Conservation (phyloP, 306 rosid species). For the Sicyos edulis region DNA sequence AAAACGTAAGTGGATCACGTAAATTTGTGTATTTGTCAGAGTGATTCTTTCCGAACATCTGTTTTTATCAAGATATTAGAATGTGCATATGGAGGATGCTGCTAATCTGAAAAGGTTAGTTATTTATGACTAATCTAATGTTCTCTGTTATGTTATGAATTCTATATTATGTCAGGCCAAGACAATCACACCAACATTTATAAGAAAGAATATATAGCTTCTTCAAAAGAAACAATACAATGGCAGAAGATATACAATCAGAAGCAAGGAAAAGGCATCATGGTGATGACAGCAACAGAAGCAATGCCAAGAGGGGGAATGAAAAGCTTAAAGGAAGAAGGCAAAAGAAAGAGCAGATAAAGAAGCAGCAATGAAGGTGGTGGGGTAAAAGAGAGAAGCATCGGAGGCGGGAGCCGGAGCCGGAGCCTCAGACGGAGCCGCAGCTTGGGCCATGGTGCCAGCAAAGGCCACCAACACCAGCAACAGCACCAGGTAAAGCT, state of each 20-base stretch:
- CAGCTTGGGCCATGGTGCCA: conserved; percentile 4
- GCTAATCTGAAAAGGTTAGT: not conserved
- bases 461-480: conserved; percentile 4
- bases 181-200: conserved; percentile 3
- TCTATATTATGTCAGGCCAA: not conserved
- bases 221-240: not conserved
- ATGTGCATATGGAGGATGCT: not conserved
- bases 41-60: no score
- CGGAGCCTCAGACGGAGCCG: conserved; percentile 10
- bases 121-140: not conserved
- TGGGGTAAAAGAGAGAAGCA: conserved; percentile 16
- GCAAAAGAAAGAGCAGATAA: conserved; percentile 17
- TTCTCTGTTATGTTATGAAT: not conserved
- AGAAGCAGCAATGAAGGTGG: conserved; percentile 21
- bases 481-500: conserved; percentile 4
- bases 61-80: not conserved
- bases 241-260: conserved; percentile 10
- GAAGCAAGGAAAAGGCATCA: not conserved
- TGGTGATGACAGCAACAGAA: not conserved
- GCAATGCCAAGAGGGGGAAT: not conserved
- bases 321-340: conserved; percentile 5
- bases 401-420: conserved; percentile 19
- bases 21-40: no score
- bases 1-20: no score
- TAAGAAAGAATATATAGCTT: conserved; percentile 15